These are phyloP conservation scores for Panellus pusillus DNA, from an alignment of 768 basidiomycete species.

Conservation along the genomic window DNA sequence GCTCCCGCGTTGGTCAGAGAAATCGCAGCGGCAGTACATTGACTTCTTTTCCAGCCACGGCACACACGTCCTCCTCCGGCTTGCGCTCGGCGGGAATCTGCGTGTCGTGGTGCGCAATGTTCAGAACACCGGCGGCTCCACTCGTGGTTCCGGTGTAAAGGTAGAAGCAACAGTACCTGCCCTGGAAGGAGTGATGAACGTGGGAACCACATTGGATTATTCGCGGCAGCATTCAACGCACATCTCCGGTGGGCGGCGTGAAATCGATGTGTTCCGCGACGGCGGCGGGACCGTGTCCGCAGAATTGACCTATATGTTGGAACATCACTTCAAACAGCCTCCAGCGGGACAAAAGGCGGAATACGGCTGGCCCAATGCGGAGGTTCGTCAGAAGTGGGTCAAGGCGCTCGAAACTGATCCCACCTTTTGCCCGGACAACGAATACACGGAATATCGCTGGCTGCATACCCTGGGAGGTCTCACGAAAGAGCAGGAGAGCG, in stretches of 20 bases:
- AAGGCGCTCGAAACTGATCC: constrained; percentile 10
- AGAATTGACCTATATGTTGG: not conserved
- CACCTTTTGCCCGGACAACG: constrained; percentile 7
- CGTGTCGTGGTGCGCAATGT: not conserved
- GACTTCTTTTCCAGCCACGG: constrained; percentile 12
- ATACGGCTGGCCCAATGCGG: constrained; percentile 4
- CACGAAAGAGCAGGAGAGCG: not conserved
- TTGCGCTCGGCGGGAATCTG: not conserved
- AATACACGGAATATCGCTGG: constrained; percentile 9
- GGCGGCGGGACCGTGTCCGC: not conserved
- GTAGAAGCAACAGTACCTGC: too few relatives aligned
- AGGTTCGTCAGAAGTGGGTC: constrained; percentile 3
- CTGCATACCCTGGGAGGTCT: constrained; percentile 11
- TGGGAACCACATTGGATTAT: too few relatives aligned
- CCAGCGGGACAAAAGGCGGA: not conserved
- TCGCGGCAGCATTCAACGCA: not conserved
- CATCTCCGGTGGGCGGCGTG: not conserved
- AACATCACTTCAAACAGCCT: constrained; percentile 5
- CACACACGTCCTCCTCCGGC: not conserved
- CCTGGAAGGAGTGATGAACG: too few relatives aligned
- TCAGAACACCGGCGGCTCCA: too few relatives aligned
- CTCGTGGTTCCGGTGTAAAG: too few relatives aligned
- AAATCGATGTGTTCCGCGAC: not conserved
- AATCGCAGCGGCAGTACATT: not conserved
- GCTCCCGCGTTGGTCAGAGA: not conserved